These are phyloP conservation scores for Amniculicola lignicola DNA, from an alignment of 495 filamentous ascomycete genomes.

Conservation along the genomic window DNA sequence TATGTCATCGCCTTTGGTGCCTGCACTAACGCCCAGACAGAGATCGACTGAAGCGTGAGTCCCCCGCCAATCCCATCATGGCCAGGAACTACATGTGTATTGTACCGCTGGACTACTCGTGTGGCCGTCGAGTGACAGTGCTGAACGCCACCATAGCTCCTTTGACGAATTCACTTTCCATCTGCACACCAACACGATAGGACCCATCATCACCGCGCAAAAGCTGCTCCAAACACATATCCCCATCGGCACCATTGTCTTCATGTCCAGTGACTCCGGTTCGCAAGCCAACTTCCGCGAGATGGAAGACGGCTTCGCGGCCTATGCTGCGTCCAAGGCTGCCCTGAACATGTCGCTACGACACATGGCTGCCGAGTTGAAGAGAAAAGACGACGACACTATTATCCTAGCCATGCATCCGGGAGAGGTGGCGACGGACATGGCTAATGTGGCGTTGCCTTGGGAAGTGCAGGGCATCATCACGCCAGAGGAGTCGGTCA, in stretches of 20 bases:
- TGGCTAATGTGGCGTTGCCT: slow-evolving; percentile 47
- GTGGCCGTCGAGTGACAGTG: background rate
- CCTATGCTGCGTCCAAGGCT: slow-evolving; percentile 58
- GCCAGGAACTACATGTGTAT: background rate
- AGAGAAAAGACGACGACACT: slow-evolving; percentile 47
- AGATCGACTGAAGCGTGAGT: slow-evolving; percentile 54
- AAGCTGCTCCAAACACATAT: slow-evolving; percentile 48
- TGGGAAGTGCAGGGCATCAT: slow-evolving; percentile 55
- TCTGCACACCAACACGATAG: slow-evolving; percentile 56
- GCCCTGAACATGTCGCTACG: slow-evolving; percentile 56
- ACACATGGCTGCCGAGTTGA: slow-evolving; percentile 55
- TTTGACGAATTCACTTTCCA: slow-evolving; percentile 54
- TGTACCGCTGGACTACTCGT: too few species aligned
- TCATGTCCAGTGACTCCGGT: slow-evolving; percentile 55
- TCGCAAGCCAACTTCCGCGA: slow-evolving; percentile 48
- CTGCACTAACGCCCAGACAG: slow-evolving; percentile 36
- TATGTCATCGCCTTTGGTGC: background rate
- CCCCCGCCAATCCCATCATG: slow-evolving; percentile 6
- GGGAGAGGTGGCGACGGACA: slow-evolving; percentile 56
- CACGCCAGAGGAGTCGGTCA: slow-evolving; percentile 48
- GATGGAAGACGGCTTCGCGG: slow-evolving; percentile 58
- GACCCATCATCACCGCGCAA: slow-evolving; percentile 55
- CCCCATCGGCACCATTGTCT: slow-evolving; percentile 47
- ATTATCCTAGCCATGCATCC: slow-evolving; percentile 56
- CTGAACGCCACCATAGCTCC: slow-evolving; percentile 38